A percentile compares a stretch with the other conserved stretches of the same genome.
Conservation (phyloP, 1,139 yeast genomes). For the Geotrichum candidum region DNA sequence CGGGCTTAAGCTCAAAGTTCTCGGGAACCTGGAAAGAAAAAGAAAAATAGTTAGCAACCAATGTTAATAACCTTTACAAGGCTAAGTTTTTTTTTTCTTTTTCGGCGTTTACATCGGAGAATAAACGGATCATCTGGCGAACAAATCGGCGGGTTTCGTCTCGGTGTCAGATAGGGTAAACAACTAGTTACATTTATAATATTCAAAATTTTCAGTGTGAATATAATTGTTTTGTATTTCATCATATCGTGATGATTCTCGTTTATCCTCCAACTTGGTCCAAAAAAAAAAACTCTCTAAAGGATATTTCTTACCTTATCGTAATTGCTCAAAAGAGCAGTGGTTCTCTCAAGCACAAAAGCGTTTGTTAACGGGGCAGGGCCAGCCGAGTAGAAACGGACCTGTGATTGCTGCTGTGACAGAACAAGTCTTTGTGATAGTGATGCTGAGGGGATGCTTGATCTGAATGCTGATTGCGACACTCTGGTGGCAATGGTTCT, state of each 20-base stretch:
- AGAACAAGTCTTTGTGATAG: not conserved
- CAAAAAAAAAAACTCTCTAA: not conserved
- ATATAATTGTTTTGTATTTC: slow-evolving; percentile 6
- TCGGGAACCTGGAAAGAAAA: slow-evolving; percentile 21
- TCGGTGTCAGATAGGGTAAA: not conserved
- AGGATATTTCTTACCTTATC: slow-evolving; percentile 49
- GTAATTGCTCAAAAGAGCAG: slow-evolving; percentile 72
- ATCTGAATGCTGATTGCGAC: not conserved
- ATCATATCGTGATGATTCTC: not conserved
- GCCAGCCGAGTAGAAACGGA: slow-evolving; percentile 32
- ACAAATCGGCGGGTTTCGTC: not conserved
- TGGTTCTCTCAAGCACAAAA: slow-evolving; percentile 60
- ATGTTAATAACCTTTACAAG: not conserved
- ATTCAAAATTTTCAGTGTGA: slow-evolving; percentile 17
- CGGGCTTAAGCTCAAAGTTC: slow-evolving; percentile 46
- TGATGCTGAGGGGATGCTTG: not conserved
- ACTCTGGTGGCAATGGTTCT: not conserved
- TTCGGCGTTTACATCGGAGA: not conserved
- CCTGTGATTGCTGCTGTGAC: not conserved
- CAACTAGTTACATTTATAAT: not conserved
- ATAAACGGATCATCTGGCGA: not conserved
- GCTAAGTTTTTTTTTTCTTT: not conserved
- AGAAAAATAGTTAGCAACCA: not conserved
- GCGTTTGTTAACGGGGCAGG: slow-evolving; percentile 36
- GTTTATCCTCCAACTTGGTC: not conserved